phyloP scores from a whole-genome alignment of 2,329 filamentous ascomycete genomes.

The Tolypocladium ovalisporum region DNA sequence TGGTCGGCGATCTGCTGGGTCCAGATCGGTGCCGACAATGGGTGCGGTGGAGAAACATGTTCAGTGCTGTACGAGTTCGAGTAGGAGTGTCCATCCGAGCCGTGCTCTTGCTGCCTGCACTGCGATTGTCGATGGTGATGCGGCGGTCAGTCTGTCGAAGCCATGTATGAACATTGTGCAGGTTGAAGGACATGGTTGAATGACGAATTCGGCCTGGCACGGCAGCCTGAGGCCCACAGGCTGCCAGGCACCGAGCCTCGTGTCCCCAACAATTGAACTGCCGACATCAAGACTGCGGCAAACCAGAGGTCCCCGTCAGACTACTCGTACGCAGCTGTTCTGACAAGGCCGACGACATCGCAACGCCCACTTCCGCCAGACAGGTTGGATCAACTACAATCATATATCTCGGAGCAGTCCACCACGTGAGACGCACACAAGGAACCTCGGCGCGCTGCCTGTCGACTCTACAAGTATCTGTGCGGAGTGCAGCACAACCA shows the following conservation, averaged over 20 bases:
- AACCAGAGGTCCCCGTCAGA: not conserved
- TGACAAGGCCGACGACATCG: not conserved
- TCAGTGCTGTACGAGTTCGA: too few species aligned
- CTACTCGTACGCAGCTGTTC: not conserved
- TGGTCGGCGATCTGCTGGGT: conserved; percentile 1
- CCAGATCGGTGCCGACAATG: conserved; percentile 2
- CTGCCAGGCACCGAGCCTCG: not conserved
- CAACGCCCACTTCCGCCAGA: not conserved
- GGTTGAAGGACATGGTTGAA: not conserved
- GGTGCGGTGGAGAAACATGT: not conserved
- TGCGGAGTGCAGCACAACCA: not conserved
- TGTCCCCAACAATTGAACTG: not conserved
- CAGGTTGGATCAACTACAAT: not conserved
- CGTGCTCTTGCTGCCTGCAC: not conserved
- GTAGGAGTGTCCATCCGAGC: not conserved
- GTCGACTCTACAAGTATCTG: too few species aligned
- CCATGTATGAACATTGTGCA: not conserved
- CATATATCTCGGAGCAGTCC: not conserved
- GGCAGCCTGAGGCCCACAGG: not conserved
- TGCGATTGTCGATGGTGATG: not conserved
- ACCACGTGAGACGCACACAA: not conserved
- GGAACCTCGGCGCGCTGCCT: not conserved
- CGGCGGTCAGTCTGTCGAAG: not conserved
- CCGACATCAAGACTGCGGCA: too few species aligned
- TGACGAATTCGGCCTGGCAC: too few species aligned